Base-by-base conservation (phyloP, 208 protist genomes). In the Wallacemonas sp. region DNA sequence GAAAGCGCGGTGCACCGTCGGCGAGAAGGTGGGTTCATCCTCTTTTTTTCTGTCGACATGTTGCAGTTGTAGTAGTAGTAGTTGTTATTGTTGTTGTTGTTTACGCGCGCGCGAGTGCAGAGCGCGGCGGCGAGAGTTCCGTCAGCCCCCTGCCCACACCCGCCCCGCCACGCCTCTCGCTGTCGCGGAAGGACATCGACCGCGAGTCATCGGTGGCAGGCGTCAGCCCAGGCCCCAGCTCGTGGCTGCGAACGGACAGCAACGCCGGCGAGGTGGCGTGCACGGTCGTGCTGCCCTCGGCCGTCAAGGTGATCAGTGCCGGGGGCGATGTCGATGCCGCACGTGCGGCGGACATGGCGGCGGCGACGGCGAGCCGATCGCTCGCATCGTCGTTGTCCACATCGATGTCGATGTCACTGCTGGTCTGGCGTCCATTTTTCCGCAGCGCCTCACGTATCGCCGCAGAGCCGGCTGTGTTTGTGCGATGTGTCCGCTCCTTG, bases 241-340 rank as follows among this genome's bases (percentile, higher is more conserved):
- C 52, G 10, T 23, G 52, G 52, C 52, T 59, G 11, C 32, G 52
- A 10, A 18, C n/a, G 3, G 52, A 59, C 3, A 59, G 31, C 8
- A 44, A 29, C 32, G 52, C 52, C 7, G 52, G 52, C 11, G 52
- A 59, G 11, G 32, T 22, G 25, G 52, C 52, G 52, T 59, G 52
- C 10, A 59, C 32, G 18, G 52, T 59, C 12, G 52, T 59, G 32
- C 52, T 59, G 52, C 52, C 52, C 11, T 59, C 29, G 3, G 52
- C 52, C 16, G 52, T 59, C n/a, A 59, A 29, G 10, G 52, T 29
- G 32, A 59, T 59, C 0, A 59, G 26, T 14, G 52, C n/a, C 5
- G 52, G 22, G 10, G 32, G 16, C 31, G 52, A 14, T 14, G 26
- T 23, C 22, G 26, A 22, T 14, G 31, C 16, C 29, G 26, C 4